These are phyloP conservation scores for Diplodia corticola DNA, from an alignment of 2,329 filamentous ascomycete genomes.

Conservation along the genomic window DNA sequence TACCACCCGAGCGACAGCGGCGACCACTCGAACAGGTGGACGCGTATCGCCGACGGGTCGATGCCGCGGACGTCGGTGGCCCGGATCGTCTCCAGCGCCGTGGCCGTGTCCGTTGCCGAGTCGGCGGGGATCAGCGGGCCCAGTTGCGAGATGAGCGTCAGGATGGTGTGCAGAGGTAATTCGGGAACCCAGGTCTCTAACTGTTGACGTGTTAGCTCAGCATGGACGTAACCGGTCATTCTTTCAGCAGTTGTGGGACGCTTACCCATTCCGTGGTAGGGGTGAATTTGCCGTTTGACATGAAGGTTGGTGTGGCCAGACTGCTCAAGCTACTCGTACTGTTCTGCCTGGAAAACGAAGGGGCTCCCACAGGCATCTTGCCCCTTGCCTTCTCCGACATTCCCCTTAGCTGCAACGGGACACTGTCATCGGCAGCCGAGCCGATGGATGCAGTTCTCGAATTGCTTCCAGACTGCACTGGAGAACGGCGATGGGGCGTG, in stretches of 20 bases:
- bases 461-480: conserved; percentile 39
- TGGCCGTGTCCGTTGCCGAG: conserved; percentile 41
- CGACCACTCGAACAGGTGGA: conserved; percentile 94
- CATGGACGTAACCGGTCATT: not conserved
- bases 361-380: conserved; percentile 84
- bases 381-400: conserved; percentile 98
- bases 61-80: conserved; percentile 67
- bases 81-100: conserved; percentile 53
- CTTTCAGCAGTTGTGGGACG: conserved; percentile 5
- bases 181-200: conserved; percentile 94
- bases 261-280: conserved; percentile 74
- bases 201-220: conserved; percentile 46
- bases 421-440: conserved; percentile 70
- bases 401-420: conserved; percentile 78
- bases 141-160: conserved; percentile 70
- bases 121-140: conserved; percentile 54
- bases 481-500: conserved; percentile 23
- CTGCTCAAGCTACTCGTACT: conserved; percentile 78
- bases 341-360: conserved; percentile 86
- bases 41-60: conserved; percentile 71
- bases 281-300: conserved; percentile 65
- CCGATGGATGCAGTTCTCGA: conserved; percentile 69
- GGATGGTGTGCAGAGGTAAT: conserved; percentile 80
- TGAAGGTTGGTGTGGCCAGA: conserved; percentile 59
- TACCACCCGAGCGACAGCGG: conserved; percentile 91